These are phyloP conservation scores for Lipomyces sp. DNA, from an alignment of 805 yeast genomes.

Conservation along the genomic window DNA sequence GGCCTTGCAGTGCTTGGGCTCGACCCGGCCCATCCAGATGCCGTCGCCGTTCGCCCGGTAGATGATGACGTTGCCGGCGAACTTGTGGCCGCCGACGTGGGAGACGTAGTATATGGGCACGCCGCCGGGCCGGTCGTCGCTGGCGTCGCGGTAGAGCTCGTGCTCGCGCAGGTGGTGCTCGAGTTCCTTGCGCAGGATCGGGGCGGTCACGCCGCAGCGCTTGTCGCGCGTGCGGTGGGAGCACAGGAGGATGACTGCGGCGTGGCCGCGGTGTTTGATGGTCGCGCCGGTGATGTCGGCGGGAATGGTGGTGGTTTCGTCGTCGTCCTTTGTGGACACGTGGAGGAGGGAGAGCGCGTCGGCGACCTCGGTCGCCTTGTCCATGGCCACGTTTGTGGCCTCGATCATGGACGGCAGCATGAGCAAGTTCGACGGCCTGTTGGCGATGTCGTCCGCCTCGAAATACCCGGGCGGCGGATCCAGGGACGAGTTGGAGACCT, in stretches of 20 bases:
- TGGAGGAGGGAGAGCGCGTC: slow-evolving; percentile 43
- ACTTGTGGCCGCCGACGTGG: slow-evolving; percentile 96
- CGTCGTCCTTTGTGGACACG: not conserved
- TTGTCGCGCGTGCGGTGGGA: slow-evolving; percentile 91
- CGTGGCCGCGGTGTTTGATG: slow-evolving; percentile 35
- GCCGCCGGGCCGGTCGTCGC: slow-evolving; percentile 74
- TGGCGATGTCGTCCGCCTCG: slow-evolving; percentile 44
- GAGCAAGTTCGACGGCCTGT: slow-evolving; percentile 55
- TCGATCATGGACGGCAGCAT: slow-evolving; percentile 73
- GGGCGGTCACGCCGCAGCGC: slow-evolving; percentile 91
- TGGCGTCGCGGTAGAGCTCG: slow-evolving; percentile 69
- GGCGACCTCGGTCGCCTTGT: slow-evolving; percentile 47
- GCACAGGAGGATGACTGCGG: slow-evolving; percentile 63
- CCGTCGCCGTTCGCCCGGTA: slow-evolving; percentile 70
- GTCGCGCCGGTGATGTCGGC: slow-evolving; percentile 37
- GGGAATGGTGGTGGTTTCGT: slow-evolving; percentile 33
- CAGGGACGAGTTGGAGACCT: slow-evolving; percentile 55
- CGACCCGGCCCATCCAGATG: slow-evolving; percentile 84
- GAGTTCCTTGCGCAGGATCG: slow-evolving; percentile 76
- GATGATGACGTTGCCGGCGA: slow-evolving; percentile 81
- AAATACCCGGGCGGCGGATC: slow-evolving; percentile 44
- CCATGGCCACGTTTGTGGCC: slow-evolving; percentile 50
- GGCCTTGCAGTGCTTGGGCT: slow-evolving; percentile 70
- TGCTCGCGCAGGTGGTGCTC: slow-evolving; percentile 67
- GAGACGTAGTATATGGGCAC: slow-evolving; percentile 66